Percentiles rank a stretch among this genome's conserved stretches.
phyloP scores from a whole-genome alignment of 257 asterid species.

The Ehretia macrophylla region DNA sequence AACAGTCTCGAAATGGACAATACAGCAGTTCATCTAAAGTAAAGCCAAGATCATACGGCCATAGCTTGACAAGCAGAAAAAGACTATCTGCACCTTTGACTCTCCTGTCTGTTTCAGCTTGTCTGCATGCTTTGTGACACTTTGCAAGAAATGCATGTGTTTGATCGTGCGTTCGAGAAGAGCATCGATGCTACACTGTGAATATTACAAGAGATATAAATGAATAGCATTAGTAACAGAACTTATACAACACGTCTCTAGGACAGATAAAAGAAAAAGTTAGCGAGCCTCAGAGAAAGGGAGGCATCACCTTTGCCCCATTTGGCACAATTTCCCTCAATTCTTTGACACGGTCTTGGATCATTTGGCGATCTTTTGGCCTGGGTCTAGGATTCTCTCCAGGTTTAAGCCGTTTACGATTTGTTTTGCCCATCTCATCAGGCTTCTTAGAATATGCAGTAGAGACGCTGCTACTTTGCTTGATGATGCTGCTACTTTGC shows the following conservation, averaged over 20 bases:
- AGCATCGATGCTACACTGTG: constrained; percentile 97
- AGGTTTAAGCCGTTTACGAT: constrained; percentile 81
- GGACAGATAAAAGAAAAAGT: constrained; percentile 6
- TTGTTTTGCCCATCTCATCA: constrained; percentile 54
- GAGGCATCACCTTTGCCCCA: constrained; percentile 71
- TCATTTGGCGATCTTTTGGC: constrained; percentile 97
- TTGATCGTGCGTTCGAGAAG: constrained; percentile 92
- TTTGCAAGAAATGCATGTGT: constrained; percentile 92
- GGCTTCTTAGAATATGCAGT: constrained; percentile 61
- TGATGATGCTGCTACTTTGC: constrained; percentile 38
- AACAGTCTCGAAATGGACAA: no score
- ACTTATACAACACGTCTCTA: neutral
- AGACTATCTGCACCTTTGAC: constrained; percentile 51
- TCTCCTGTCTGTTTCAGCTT: constrained; percentile 80
- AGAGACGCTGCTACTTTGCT: constrained; percentile 57
- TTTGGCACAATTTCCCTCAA: constrained; percentile 90
- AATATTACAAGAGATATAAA: constrained; percentile 12
- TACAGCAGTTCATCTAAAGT: no score
- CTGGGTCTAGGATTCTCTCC: constrained; percentile 94
- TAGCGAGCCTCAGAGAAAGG: neutral
- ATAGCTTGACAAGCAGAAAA: neutral
- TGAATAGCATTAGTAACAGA: constrained; percentile 9
- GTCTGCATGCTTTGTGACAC: constrained; percentile 87
- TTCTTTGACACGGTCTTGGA: constrained; percentile 95
- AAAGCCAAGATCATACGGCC: no score